Evolutionary conservation across 495 filamentous ascomycete species (phyloP), one percentile per base, ranked within the genome.

Genomic region (Jackrogersella minutella): DNA sequence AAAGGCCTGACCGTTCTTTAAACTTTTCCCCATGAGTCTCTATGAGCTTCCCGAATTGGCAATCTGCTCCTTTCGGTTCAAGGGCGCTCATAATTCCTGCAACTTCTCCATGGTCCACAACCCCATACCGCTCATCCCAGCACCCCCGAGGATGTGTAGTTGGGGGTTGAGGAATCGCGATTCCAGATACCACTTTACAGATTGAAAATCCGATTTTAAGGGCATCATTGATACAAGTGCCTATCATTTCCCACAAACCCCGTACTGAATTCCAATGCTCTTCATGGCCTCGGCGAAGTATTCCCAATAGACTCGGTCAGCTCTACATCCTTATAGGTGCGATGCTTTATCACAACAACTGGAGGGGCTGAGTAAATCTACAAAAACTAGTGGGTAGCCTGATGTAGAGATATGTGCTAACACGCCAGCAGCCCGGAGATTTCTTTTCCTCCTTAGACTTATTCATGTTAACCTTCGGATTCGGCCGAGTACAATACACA

Each of bases 31-130:
- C 59, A 56, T 51, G 65, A 30, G 26, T 30, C 26, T 7, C 26
- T 30, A 30, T 7, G 26, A 69, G 60, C 61, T 64, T 69, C 61
- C 66, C 28, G 50, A 69, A 60, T 57, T 58, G 56, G 66, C 55
- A 69, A 49, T 57, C 28, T 69, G 43, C 66, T 64, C 66, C 61
- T 64, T 69, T 69, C 61, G 66, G 60, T 64, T 61, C 66, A 60
- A 64, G 64, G 60, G 61, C 66, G 61, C 61, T 69, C 66, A 26
- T 47, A 64, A 61, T 69, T 68, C 59, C 50, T 64, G 21, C n/a
- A 36, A 40, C 41, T 16, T 41, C 47, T 14, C 39, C 47, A 51
- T 28, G 16, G 26, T 49, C 49, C 55, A 49, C 28, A 14, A 55
- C 66, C 50, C 60, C 51, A 64, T 69, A 56, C 51, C 30, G 36